Conservation (phyloP, 305 asterid genomes). For the Rubia balearica region DNA sequence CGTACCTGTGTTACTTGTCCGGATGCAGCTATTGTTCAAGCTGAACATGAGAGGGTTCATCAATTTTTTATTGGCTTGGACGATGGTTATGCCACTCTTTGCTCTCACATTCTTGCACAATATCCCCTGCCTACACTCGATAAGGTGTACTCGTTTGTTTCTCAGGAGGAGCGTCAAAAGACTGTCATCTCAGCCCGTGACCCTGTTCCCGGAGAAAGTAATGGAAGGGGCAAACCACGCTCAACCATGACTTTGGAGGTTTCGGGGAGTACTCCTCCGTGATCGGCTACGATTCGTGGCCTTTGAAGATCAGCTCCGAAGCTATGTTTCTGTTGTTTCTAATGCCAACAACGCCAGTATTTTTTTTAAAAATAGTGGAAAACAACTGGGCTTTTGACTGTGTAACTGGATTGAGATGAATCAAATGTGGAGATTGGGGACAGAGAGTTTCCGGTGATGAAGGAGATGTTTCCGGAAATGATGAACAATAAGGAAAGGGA, state of each 20-base stretch:
- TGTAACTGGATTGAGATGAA: neutral
- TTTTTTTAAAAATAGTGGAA: neutral
- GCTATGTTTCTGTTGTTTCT: too few relatives aligned
- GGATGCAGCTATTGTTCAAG: too few relatives aligned
- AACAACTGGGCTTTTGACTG: neutral
- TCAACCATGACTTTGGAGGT: slow-evolving; percentile 66
- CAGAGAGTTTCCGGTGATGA: neutral
- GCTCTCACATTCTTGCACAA: too few relatives aligned
- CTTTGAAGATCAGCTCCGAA: slow-evolving; percentile 76
- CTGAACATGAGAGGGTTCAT: too few relatives aligned
- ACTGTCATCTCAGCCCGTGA: too few relatives aligned
- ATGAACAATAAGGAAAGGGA: slow-evolving; percentile 2
- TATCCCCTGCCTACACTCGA: too few relatives aligned
- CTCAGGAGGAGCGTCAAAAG: too few relatives aligned
- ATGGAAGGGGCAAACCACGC: slow-evolving; percentile 53
- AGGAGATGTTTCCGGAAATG: slow-evolving; percentile 17
- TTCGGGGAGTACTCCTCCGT: slow-evolving; percentile 65
- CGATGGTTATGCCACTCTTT: too few relatives aligned
- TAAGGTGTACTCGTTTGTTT: too few relatives aligned
- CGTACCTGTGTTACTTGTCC: too few relatives aligned
- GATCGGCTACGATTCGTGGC: slow-evolving; percentile 56
- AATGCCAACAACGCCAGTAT: neutral
- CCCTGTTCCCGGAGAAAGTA: slow-evolving; percentile 85
- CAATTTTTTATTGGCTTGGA: too few relatives aligned
- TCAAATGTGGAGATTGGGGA: neutral